Evolutionary conservation across 257 asterid species (phyloP).

Genomic region (Solanum peruvianum): DNA sequence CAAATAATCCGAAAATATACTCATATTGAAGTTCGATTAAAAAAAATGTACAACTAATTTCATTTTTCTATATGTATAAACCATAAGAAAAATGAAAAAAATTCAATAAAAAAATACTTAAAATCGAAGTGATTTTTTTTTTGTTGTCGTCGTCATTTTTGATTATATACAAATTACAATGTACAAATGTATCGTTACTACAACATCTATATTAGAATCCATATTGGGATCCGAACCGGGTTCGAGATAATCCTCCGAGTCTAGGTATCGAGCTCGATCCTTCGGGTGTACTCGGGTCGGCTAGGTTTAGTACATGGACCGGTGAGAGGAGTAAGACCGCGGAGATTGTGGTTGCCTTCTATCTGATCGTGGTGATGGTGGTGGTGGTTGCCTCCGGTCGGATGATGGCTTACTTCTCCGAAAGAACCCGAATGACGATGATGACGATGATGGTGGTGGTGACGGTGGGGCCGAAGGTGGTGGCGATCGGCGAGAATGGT

Average conservation of each 20-base stretch:
- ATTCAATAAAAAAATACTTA: not conserved
- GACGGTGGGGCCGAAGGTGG: not conserved
- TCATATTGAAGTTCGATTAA: not conserved
- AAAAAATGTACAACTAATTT: not conserved
- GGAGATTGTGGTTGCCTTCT: not conserved
- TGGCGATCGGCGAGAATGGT: not conserved
- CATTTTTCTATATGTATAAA: not conserved
- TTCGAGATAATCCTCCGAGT: not conserved
- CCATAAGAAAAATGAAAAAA: not conserved
- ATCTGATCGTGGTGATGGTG: not conserved
- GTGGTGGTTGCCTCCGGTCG: not conserved
- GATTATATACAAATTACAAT: not conserved
- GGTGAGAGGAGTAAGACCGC: not conserved
- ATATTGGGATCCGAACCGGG: not conserved
- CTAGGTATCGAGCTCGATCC: not conserved
- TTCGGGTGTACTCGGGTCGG: not conserved
- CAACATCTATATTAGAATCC: not conserved
- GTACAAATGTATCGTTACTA: not conserved
- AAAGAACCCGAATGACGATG: not conserved
- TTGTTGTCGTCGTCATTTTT: not conserved
- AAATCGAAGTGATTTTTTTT: not conserved
- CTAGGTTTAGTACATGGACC: not conserved
- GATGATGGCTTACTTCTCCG: not conserved
- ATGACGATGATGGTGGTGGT: not conserved
- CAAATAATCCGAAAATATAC: not conserved